Evolutionary conservation across 441 rosid genomes (phyloP).

Genomic region (Mallotus repandus): DNA sequence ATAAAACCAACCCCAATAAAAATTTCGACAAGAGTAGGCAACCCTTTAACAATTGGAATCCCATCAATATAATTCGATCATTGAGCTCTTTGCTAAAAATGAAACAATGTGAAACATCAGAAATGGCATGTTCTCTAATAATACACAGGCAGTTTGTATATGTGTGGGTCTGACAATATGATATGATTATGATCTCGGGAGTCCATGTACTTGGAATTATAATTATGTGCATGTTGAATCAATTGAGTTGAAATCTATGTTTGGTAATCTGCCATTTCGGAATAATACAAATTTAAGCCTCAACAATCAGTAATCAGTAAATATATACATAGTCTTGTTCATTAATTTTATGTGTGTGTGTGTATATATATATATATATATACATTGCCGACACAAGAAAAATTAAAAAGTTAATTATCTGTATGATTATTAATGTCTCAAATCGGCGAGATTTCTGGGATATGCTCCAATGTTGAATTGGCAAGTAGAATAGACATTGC

Average conservation of each 20-base stretch:
- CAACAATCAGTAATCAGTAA: too few relatives aligned
- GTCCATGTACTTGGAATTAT: neutral
- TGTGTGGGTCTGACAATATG: conserved; percentile 4
- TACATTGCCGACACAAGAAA: conserved; percentile 15
- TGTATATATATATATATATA: too few relatives aligned
- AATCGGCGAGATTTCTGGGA: conserved; percentile 37
- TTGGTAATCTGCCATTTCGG: neutral
- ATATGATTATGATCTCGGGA: conserved; percentile 4
- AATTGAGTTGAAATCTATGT: neutral
- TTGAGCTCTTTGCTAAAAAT: neutral
- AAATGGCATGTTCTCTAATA: neutral
- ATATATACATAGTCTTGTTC: too few relatives aligned
- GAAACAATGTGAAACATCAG: neutral
- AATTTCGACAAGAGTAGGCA: neutral
- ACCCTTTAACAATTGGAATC: neutral
- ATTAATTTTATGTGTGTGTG: too few relatives aligned
- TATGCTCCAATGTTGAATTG: conserved; percentile 27
- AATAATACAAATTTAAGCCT: too few relatives aligned
- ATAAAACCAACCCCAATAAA: too few relatives aligned
- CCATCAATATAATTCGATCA: neutral
- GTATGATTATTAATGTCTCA: conserved; percentile 6
- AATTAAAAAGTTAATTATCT: neutral
- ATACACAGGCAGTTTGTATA: neutral
- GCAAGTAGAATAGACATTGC: conserved; percentile 11
- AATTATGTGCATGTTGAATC: neutral